Base-by-base conservation (phyloP, 2,329 filamentous ascomycete species). In the Penicillium verrucosum region DNA sequence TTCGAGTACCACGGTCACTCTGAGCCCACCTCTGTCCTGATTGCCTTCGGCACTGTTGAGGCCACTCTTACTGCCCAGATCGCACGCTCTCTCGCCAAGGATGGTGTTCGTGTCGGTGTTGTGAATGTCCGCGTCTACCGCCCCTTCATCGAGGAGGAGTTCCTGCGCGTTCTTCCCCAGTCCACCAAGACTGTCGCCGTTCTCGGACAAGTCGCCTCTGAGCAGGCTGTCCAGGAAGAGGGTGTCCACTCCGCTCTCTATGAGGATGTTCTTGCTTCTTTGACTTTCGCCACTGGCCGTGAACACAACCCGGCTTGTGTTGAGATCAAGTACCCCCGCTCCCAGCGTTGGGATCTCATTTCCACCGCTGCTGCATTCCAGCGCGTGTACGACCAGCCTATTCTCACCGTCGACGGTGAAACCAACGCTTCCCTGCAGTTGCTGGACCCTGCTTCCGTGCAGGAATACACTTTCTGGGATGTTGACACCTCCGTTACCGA, bases 401-500 rank as follows among this genome's bases (percentile, higher is more conserved):
- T 78, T 44, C 63, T 74, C 16, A 65, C 70, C 32, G 54, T 65
- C 27, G 57, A 65, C 30, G 65, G 63, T 41, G 59, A 58, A 11
- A 61, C 58, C 60, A 76, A 51, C 47, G 76, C 76, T 55, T 67
- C 73, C 71, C 74, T 86, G 53, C 79, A 85, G 63, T 73, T 83
- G 21, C 68, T 82, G n/a, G 82, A 85, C 60, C 65, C 73, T 23
- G 71, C 78, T n/a, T 72, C 75, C 21, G 85, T 87, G 21, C 83
- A 90, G 73, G 89, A 97, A 75, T 97, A 94, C 78, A 88, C 87
- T 12, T 97, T 99, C 82, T 97, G 92, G 92, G 90, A 97, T 65
- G 73, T 89, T 40, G 93, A 96, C 69, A 83, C 86, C 72, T 92
- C 92, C 29, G 76, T 80, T 1, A 83, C 88, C 50, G 81, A 82